These are phyloP conservation scores for Stipa capillata DNA, from an alignment of 176 grass and related monocot species.

Conservation along the genomic window DNA sequence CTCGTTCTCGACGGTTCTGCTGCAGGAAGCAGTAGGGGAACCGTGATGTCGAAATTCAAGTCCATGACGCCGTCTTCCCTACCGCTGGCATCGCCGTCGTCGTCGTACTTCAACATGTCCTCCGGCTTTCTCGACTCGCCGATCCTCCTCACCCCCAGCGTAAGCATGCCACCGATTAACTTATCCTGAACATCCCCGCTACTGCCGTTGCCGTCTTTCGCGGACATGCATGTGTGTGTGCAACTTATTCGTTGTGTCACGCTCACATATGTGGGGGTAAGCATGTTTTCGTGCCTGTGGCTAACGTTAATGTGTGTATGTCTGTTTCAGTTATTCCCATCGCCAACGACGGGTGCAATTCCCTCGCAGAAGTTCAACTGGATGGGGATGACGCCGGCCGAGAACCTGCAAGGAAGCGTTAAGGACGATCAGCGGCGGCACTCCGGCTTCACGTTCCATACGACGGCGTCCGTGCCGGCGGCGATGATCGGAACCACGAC, in stretches of 20 bases:
- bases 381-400: conserved; percentile 25
- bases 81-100: conserved; percentile 45
- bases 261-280: background rate
- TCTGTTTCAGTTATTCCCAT: conserved; percentile 53
- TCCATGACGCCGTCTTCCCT: conserved; percentile 48
- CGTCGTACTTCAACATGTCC: conserved; percentile 45
- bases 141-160: conserved; percentile 58
- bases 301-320: background rate
- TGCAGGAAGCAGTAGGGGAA: background rate
- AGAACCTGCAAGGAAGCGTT: conserved; percentile 19
- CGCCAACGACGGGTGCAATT: conserved; percentile 65
- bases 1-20: conserved; percentile 38
- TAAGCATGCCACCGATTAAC: conserved; percentile 36
- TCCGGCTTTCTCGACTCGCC: conserved; percentile 62
- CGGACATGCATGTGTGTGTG: too few relatives aligned
- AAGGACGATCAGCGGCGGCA: conserved; percentile 46
- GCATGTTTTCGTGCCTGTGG: background rate
- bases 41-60: conserved; percentile 27
- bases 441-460: conserved; percentile 70
- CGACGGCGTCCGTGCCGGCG: background rate
- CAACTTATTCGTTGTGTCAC: too few relatives aligned
- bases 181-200: too few relatives aligned
- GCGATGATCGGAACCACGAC: background rate
- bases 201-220: too few relatives aligned
- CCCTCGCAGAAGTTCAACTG: conserved; percentile 55